Conservation (phyloP, 768 basidiomycete species). For the Collybia mongolica region DNA sequence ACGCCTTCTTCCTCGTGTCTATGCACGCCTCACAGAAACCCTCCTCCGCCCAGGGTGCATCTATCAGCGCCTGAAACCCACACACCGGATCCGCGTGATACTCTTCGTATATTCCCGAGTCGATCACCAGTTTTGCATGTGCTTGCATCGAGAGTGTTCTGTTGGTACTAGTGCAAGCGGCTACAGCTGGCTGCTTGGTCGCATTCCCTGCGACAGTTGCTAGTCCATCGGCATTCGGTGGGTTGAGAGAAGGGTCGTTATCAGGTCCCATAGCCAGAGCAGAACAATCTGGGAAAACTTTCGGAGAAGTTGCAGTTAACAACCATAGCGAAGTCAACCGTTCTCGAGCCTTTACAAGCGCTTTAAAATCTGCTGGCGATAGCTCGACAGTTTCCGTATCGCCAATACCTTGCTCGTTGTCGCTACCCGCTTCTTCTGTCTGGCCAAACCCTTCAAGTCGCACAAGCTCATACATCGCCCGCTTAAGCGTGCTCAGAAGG, state of each 20-base stretch:
- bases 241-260: background rate
- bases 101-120: constrained; percentile 7
- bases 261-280: no score
- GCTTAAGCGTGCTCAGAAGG: constrained; percentile 24
- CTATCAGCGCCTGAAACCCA: constrained; percentile 9
- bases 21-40: constrained; percentile 10
- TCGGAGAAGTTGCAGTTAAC: background rate
- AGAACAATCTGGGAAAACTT: background rate
- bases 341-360: constrained; percentile 12
- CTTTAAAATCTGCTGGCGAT: constrained; percentile 1
- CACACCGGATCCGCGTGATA: constrained; percentile 7
- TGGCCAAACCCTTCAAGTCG: constrained; percentile 25
- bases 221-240: background rate
- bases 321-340: constrained; percentile 9
- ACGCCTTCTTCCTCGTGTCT: constrained; percentile 2
- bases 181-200: background rate
- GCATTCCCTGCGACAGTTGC: background rate
- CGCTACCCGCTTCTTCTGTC: no score
- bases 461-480: constrained; percentile 36
- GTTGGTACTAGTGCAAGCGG: constrained; percentile 3
- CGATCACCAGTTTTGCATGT: constrained; percentile 7
- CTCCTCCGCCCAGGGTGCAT: constrained; percentile 11
- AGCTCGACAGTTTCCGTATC: background rate
- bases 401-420: background rate
- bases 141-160: background rate